Percentiles rank a stretch among this genome's conserved stretches.
phyloP scores from a whole-genome alignment of 139 green algal species.

The Chlorella sp. region DNA sequence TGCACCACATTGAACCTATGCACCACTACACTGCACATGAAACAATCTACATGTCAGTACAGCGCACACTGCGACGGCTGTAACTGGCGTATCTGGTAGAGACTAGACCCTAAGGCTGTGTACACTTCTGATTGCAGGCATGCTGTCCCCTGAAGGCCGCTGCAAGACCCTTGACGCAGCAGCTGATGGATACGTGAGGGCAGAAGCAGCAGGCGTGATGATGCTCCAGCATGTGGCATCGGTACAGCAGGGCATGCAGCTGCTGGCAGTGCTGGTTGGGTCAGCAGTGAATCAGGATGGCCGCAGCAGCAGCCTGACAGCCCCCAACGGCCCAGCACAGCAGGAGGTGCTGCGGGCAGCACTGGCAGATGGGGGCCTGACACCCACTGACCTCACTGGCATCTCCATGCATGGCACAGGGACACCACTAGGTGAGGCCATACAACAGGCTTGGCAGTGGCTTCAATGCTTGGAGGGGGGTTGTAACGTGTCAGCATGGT shows the following conservation, averaged over 20 bases:
- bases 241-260: constrained; percentile 2
- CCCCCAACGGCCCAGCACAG: constrained; percentile 67
- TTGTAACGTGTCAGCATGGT: too few relatives aligned
- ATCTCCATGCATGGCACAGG: constrained; percentile 78
- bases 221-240: constrained; percentile 15
- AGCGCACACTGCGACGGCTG: too few relatives aligned
- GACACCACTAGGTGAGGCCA: constrained; percentile 71
- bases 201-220: constrained; percentile 44
- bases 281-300: constrained; percentile 89
- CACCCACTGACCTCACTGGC: constrained; percentile 20
- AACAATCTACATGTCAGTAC: too few relatives aligned
- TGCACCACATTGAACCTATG: too few relatives aligned
- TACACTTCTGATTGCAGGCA: too few relatives aligned
- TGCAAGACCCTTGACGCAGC: constrained; percentile 76
- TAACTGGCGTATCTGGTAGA: too few relatives aligned
- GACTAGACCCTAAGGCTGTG: too few relatives aligned
- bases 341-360: constrained; percentile 62
- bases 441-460: too few relatives aligned
- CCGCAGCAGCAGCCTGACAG: constrained; percentile 78
- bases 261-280: constrained; percentile 63
- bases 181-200: constrained; percentile 75
- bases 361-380: constrained; percentile 25
- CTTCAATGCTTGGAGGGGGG: too few relatives aligned
- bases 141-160: constrained; percentile 63
- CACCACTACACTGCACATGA: too few relatives aligned